Conservation (phyloP, 345 rosid species). For the Cardiospermum halicacabum region DNA sequence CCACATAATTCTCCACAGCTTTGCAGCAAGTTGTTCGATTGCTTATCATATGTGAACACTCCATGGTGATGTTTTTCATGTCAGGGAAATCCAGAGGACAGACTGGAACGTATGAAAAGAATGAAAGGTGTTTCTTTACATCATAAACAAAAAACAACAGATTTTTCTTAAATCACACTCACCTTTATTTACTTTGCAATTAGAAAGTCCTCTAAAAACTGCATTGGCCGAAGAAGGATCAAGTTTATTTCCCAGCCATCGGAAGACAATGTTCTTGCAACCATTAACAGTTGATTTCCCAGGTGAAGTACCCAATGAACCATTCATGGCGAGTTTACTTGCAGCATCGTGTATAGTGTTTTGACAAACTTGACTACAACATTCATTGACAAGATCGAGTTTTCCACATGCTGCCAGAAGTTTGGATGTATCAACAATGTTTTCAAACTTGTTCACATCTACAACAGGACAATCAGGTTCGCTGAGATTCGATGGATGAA, state of each 20-base stretch:
- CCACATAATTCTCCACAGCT: constrained; percentile 44
- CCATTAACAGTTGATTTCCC: constrained; percentile 34
- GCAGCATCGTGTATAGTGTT: constrained; percentile 49
- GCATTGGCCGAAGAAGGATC: constrained; percentile 35
- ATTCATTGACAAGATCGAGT: constrained; percentile 48
- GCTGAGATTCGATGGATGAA: constrained; percentile 41
- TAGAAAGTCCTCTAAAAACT: constrained; percentile 52
- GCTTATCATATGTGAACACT: constrained; percentile 29
- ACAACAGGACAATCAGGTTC: constrained; percentile 46
- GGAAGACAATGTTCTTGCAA: constrained; percentile 41
- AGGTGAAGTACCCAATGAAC: constrained; percentile 24
- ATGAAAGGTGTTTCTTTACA: background rate
- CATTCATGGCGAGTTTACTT: constrained; percentile 30
- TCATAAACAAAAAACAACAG: background rate
- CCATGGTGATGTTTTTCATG: constrained; percentile 27
- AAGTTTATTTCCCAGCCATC: constrained; percentile 55
- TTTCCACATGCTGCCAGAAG: constrained; percentile 49
- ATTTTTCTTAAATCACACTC: background rate
- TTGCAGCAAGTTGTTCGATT: constrained; percentile 39
- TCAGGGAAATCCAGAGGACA: constrained; percentile 49
- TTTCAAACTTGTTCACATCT: constrained; percentile 42
- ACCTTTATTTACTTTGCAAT: constrained; percentile 55
- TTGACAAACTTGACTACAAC: constrained; percentile 52
- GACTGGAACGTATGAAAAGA: constrained; percentile 24
- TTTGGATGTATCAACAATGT: constrained; percentile 37